phyloP scores from a whole-genome alignment of 1,139 yeast species.

The Yamadazyma jaroonii region DNA sequence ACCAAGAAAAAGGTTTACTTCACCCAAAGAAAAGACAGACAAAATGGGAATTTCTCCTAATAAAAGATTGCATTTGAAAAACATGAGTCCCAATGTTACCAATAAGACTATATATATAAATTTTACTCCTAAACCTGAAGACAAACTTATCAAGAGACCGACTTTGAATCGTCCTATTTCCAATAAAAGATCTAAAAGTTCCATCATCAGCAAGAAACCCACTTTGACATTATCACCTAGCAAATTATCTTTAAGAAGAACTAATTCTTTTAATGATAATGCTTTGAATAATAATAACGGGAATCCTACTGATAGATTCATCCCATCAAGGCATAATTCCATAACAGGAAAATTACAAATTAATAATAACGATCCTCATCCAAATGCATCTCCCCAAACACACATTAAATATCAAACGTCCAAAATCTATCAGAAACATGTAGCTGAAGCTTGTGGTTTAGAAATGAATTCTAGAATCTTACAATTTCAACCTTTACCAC shows the following conservation, averaged over 20 bases:
- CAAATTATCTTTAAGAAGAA: constrained; percentile 26
- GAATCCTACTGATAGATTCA: constrained; percentile 34
- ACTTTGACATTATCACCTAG: constrained; percentile 15
- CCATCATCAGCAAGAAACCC: constrained; percentile 10
- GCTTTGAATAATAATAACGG: constrained; percentile 7
- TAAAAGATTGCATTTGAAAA: constrained; percentile 33
- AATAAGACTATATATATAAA: constrained; percentile 27
- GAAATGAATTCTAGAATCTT: constrained; percentile 81
- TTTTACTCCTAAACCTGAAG: constrained; percentile 13
- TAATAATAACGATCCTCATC: constrained; percentile 32
- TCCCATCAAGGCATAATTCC: constrained; percentile 45
- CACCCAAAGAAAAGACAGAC: background rate
- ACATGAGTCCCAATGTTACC: constrained; percentile 44
- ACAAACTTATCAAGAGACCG: constrained; percentile 13
- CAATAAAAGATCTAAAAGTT: constrained; percentile 13
- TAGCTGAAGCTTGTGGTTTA: constrained; percentile 93
- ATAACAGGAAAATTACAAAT: constrained; percentile 37
- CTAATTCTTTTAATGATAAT: constrained; percentile 29
- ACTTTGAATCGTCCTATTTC: constrained; percentile 17
- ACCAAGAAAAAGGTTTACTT: background rate
- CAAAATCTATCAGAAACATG: constrained; percentile 74
- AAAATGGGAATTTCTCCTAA: constrained; percentile 21
- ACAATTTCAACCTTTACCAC: constrained; percentile 86
- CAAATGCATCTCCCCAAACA: constrained; percentile 49
- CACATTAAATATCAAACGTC: constrained; percentile 70